These are phyloP conservation scores for Arthroderma sp. DNA, from an alignment of 2,329 filamentous ascomycete species.

Conservation along the genomic window DNA sequence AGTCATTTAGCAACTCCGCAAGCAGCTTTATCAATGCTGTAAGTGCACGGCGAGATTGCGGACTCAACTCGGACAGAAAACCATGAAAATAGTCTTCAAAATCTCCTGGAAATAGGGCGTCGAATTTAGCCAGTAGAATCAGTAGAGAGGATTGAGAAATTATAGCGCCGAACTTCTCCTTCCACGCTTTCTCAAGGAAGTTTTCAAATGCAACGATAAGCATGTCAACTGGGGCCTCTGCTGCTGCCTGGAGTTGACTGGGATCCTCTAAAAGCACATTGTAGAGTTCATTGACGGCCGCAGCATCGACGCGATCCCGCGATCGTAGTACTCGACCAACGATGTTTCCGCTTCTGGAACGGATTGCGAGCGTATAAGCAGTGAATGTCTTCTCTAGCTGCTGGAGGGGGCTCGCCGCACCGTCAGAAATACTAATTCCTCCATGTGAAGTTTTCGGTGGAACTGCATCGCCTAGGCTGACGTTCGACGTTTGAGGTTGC, in stretches of 20 bases:
- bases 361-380: slow-evolving; percentile 68
- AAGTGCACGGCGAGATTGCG: slow-evolving; percentile 61
- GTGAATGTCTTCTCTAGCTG: slow-evolving; percentile 75
- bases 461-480: slow-evolving; percentile 18
- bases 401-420: slow-evolving; percentile 52
- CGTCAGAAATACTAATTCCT: slow-evolving; percentile 40
- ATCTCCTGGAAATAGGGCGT: slow-evolving; percentile 32
- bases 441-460: slow-evolving; percentile 25
- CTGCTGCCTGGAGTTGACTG: slow-evolving; percentile 60
- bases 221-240: slow-evolving; percentile 67
- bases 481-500: slow-evolving; percentile 30
- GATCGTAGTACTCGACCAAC: slow-evolving; percentile 64
- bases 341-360: slow-evolving; percentile 76
- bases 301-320: slow-evolving; percentile 58
- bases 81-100: slow-evolving; percentile 48
- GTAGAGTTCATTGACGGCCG: slow-evolving; percentile 78
- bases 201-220: slow-evolving; percentile 90
- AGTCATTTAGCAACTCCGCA: slow-evolving; percentile 77
- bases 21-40: slow-evolving; percentile 73
- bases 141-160: slow-evolving; percentile 60
- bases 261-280: slow-evolving; percentile 77
- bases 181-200: slow-evolving; percentile 79
- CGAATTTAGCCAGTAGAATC: slow-evolving; percentile 51
- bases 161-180: slow-evolving; percentile 73
- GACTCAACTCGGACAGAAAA: slow-evolving; percentile 41